Evolutionary conservation across 225 moss, liverwort and hornwort species (phyloP), one percentile per base, ranked within the genome.

Genomic region (Lunularia cruciata): DNA sequence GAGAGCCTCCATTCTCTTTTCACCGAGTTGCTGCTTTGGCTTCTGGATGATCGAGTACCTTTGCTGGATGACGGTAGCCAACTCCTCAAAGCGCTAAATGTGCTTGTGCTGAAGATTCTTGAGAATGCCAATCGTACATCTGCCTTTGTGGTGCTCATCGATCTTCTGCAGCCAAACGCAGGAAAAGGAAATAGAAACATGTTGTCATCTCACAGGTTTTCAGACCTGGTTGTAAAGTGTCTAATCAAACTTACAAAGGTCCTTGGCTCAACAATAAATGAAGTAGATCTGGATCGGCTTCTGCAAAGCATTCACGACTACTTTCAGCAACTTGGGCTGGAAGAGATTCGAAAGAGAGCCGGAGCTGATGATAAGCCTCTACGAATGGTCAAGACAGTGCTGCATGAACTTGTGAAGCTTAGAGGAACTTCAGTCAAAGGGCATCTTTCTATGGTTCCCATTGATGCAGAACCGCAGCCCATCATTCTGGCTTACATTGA

Each of bases 171-270:
- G 53, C 95, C 95, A 30, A 72, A 80, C 46, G 83, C 81, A 47
- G 70, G 71, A 23, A 77, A 77, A 66, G 52, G 39, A 23, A 65
- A 70, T 76, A 67, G 67, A 38, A 35, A 49, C 78, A 43, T 77
- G 85, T 20, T 69, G 28, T 69, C 69, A 25, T 88, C 88, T 49
- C 95, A 90, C 76, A 89, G 88, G 68, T 96, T 96, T 69, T 79
- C 92, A 55, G 95, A 96, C 74, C 88, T 96, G 76, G 95, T 96
- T 26, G 95, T 96, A 22, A 96, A 96, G 76, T 96, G 95, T 76
- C 89, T 96, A 16, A 96, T 96, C 72, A 96, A 96, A 83, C 92
- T 96, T 26, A 96, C 95, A 0, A 96, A 96, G 89, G 95, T 96
- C 65, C 85, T 96, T 60, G 89, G 88, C 53, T 90, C 92, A 34